These are phyloP conservation scores for Conringia planisiliqua DNA, from an alignment of 345 rosid species.

Conservation along the genomic window DNA sequence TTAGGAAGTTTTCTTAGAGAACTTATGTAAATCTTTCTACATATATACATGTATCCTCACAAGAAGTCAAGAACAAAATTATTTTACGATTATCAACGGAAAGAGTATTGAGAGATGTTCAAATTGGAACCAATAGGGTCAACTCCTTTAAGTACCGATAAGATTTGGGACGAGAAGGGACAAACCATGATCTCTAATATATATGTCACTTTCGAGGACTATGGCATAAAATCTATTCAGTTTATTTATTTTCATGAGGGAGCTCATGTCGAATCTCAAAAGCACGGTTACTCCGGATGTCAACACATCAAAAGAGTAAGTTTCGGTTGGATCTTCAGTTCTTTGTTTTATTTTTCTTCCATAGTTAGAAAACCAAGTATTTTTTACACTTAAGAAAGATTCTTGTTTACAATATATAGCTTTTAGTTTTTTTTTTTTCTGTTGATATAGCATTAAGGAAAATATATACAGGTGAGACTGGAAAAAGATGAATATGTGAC, in stretches of 20 bases:
- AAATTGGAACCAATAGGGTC: neutral
- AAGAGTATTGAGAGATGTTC: neutral
- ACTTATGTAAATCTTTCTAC: neutral
- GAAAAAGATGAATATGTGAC: conserved; percentile 7
- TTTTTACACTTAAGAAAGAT: neutral
- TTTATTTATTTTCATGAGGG: neutral
- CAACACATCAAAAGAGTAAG: neutral
- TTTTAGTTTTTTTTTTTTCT: too few relatives aligned
- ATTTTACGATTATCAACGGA: neutral
- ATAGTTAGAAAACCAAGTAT: neutral
- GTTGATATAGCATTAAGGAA: too few relatives aligned
- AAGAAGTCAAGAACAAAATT: neutral
- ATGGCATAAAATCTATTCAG: neutral
- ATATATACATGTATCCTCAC: neutral
- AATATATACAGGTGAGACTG: neutral
- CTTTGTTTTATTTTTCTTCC: neutral
- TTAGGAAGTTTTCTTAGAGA: neutral
- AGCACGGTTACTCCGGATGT: neutral
- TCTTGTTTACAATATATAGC: neutral
- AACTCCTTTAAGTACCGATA: neutral
- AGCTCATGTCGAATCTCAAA: neutral
- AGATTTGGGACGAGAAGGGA: conserved; percentile 13
- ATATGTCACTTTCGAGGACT: neutral
- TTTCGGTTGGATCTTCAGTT: neutral
- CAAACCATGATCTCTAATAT: neutral